Evolutionary conservation across 176 grass and related monocot species (phyloP).

Genomic region (Aegilops speltoides): DNA sequence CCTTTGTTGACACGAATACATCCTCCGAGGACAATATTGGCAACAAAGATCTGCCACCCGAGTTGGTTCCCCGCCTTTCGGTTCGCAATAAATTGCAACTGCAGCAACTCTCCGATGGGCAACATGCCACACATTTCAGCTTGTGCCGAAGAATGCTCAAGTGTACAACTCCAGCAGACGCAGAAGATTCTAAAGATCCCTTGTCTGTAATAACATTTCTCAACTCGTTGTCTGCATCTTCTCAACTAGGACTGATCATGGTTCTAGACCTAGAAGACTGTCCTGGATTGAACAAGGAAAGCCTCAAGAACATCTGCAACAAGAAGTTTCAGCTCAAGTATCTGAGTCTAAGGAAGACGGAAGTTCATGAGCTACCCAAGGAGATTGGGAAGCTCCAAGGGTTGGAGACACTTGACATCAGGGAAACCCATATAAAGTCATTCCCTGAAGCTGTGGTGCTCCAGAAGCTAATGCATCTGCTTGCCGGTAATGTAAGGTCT

Average conservation of each 20-base stretch:
- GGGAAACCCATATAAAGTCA: conserved; percentile 14
- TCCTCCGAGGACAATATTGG: neutral
- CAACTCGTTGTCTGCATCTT: neutral
- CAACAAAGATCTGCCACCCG: neutral
- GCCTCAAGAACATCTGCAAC: neutral
- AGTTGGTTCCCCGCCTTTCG: neutral
- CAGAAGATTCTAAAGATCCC: neutral
- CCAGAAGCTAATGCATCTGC: neutral
- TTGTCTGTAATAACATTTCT: neutral
- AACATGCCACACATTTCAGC: neutral
- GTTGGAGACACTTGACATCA: conserved; percentile 34
- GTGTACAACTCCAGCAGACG: neutral
- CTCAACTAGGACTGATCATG: neutral
- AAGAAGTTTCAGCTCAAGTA: conserved; percentile 23
- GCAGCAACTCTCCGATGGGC: neutral
- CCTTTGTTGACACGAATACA: neutral
- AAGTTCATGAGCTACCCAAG: neutral
- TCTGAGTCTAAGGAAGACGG: neutral
- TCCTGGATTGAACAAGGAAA: neutral
- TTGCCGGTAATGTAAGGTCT: neutral
- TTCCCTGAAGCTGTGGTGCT: neutral
- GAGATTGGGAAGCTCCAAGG: conserved; percentile 11
- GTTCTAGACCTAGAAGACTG: conserved; percentile 25
- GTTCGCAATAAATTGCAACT: neutral
- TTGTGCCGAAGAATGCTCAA: neutral